These are phyloP conservation scores for Geranium brycei DNA, from an alignment of 345 rosid species.

Conservation along the genomic window DNA sequence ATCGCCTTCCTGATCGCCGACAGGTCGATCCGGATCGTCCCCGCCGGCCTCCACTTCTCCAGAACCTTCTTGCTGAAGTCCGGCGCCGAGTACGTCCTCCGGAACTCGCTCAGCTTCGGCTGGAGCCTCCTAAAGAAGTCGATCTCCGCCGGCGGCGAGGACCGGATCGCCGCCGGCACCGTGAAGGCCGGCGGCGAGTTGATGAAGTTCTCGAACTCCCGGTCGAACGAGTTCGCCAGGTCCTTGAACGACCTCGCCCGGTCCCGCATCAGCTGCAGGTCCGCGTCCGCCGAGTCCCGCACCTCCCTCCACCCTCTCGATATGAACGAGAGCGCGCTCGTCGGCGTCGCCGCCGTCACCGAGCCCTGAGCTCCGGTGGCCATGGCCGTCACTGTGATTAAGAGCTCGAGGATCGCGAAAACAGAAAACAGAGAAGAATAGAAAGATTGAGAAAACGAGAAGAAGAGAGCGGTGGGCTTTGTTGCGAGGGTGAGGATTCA, in stretches of 20 bases:
- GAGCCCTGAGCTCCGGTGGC: slow-evolving; percentile 23
- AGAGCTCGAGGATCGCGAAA: neutral
- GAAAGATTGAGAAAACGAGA: neutral
- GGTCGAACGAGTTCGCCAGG: slow-evolving; percentile 74
- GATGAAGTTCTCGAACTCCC: slow-evolving; percentile 80
- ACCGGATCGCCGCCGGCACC: slow-evolving; percentile 26
- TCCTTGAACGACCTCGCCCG: slow-evolving; percentile 83
- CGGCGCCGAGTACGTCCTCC: slow-evolving; percentile 87
- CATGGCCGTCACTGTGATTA: slow-evolving; percentile 19
- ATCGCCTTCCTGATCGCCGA: slow-evolving; percentile 73
- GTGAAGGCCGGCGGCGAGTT: slow-evolving; percentile 53
- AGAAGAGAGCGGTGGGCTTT: neutral
- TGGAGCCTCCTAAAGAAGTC: slow-evolving; percentile 76
- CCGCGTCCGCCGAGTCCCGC: slow-evolving; percentile 85
- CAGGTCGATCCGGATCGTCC: slow-evolving; percentile 61
- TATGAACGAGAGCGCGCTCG: slow-evolving; percentile 61
- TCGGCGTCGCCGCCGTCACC: slow-evolving; percentile 27
- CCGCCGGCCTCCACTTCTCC: slow-evolving; percentile 75
- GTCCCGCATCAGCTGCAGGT: slow-evolving; percentile 67
- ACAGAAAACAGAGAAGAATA: neutral
- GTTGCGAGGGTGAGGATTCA: slow-evolving; percentile 8
- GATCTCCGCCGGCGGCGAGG: slow-evolving; percentile 42
- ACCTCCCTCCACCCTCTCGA: slow-evolving; percentile 92
- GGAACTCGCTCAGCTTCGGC: slow-evolving; percentile 83
- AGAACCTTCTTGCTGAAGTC: slow-evolving; percentile 73